Base-by-base conservation (phyloP, 2,329 filamentous ascomycete genomes). In the Colletotrichum musae region DNA sequence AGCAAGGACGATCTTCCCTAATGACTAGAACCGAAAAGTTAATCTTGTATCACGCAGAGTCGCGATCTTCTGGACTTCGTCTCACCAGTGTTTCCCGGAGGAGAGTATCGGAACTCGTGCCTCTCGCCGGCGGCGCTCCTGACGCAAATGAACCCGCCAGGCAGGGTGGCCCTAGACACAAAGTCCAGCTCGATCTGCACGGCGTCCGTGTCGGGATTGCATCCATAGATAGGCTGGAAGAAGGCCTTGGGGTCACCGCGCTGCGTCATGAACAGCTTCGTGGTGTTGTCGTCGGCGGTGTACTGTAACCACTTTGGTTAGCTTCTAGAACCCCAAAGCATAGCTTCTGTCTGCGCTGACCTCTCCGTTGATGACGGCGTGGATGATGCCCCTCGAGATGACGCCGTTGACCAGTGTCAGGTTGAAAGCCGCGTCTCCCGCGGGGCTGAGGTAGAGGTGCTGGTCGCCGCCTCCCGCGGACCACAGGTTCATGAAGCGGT, bases 181-280 rank as follows among this genome's bases (percentile, higher is more conserved):
- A 83, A 80, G 13, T 68, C 70, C 24, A 84, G 73, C 58, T 82
- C 75, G 13, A 77, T 74, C 73, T 84, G 82, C 5, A 83, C 64
- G 4, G 71, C 77, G 50, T 82, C 81, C 12, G 80, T 83, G 50
- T 80, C 80, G 2, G 80, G 78, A 68, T 84, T 78, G 72, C 83
- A 84, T 36, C 78, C 80, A 68, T 83, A 82, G 6, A 74, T 74
- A n/a, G 80, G 78, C 47, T 80, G 74, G 62, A 81, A 84, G 61
- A 81, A 72, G 21, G 82, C 83, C 13, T 78, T 76, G 1, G 82
- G 81, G 62, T 84, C 81, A 7, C 78, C 78, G 2, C 83, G 80
- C 32, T 82, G 77, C 2, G 83, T 84, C 80, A 84, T 83, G 75
- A 85, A 85, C 72, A 84, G 78, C 74, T 85, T 85, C 48, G 82